Evolutionary conservation across 768 basidiomycete species (phyloP), one percentile per base, ranked within the genome.

Genomic region (Pleurotus tuoliensis): DNA sequence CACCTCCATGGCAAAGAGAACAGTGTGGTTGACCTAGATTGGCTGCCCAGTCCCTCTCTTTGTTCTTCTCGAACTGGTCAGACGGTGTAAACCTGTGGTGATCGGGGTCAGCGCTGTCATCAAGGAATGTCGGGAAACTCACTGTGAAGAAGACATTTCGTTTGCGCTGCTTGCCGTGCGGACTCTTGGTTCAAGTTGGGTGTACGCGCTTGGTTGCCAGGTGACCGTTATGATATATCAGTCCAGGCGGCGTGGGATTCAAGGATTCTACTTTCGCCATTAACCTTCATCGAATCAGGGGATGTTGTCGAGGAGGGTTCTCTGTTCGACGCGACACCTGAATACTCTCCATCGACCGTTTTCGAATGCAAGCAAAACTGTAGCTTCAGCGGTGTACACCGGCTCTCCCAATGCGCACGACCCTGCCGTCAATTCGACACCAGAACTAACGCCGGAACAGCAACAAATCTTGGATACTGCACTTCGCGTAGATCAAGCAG

Each of bases 401-500:
- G 27, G 46, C 34, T 15, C 45, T 30, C 16, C 55, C 27, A 46
- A 39, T 22, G 27, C 44, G 18, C 45, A 30, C 15, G 55, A 56
- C 41, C 41, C 55, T 30, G 44, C 44, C 18, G 55, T 56, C 25
- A 37, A 15, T 13, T 34, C 55, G 16, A 47, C 55, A 16, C 55
- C 55, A 30, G 27, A 56, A 9, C 18, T 46, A 8, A 47, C 44
- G 13, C 22, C 27, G 12, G 55, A 46, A n/a, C 55, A 56, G 22
- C 55, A 48, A 18, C 34, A 18, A 15, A 67, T 67, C 8, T 70
- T 93, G 53, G 83, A 89, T 59, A 76, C 71, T 55, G 91, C 89
- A 2, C 73, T 98, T 47, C 82, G 95, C 11, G 91, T 98, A 18
- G 95, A 98, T 73, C 94, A 97, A 62, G 95, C 94, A 1, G 95